These are phyloP conservation scores for Eutypa lata DNA, from an alignment of 2,329 filamentous ascomycete species.

Conservation along the genomic window DNA sequence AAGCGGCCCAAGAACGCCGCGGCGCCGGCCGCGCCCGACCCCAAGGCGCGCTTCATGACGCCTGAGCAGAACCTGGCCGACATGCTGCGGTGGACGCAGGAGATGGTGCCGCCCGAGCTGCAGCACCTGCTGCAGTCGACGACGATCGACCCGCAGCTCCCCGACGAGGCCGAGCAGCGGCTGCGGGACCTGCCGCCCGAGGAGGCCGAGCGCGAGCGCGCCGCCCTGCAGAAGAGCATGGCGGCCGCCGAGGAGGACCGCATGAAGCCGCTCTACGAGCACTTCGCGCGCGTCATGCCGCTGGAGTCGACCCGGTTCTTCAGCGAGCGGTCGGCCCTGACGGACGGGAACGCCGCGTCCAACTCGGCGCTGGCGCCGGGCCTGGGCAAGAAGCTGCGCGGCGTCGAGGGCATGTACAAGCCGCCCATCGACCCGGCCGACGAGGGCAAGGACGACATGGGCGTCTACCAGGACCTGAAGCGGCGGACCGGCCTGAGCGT, in stretches of 20 bases:
- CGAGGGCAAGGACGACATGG: slow-evolving; percentile 47
- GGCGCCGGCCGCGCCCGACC: slow-evolving; percentile 44
- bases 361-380: slow-evolving; percentile 46
- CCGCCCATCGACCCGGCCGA: slow-evolving; percentile 47
- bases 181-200: slow-evolving; percentile 25
- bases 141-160: slow-evolving; percentile 41
- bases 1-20: slow-evolving; percentile 49
- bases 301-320: slow-evolving; percentile 21
- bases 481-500: slow-evolving; percentile 53
- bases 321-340: slow-evolving; percentile 34
- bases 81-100: slow-evolving; percentile 47
- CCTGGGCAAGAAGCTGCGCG: slow-evolving; percentile 49
- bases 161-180: slow-evolving; percentile 40
- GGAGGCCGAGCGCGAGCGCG: slow-evolving; percentile 17
- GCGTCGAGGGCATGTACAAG: slow-evolving; percentile 51
- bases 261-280: neutral
- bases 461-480: slow-evolving; percentile 50
- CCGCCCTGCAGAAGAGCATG: neutral
- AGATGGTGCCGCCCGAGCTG: slow-evolving; percentile 40
- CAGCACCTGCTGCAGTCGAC: slow-evolving; percentile 12
- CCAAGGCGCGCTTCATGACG: slow-evolving; percentile 58
- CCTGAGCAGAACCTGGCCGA: slow-evolving; percentile 60
- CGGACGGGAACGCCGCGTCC: slow-evolving; percentile 27
- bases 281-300: slow-evolving; percentile 14
- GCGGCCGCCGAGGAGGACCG: neutral